These are phyloP conservation scores for Hevea brasiliensis DNA, from an alignment of 345 rosid genomes.

Conservation along the genomic window DNA sequence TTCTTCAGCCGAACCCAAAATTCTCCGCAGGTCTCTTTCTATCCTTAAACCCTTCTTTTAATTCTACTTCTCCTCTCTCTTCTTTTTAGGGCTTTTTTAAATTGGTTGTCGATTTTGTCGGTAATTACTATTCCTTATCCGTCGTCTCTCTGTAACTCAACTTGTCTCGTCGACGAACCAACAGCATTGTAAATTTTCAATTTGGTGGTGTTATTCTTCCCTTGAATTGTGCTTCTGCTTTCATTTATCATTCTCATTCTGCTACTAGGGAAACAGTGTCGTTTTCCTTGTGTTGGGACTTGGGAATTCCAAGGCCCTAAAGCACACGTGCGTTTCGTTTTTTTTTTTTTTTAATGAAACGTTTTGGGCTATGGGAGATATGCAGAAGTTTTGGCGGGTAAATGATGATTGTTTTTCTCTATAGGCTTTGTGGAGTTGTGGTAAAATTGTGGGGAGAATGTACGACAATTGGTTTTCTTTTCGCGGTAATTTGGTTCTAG, in stretches of 20 bases:
- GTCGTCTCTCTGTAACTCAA: background rate
- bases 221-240: background rate
- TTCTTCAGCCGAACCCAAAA: background rate
- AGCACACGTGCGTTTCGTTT: background rate
- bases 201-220: background rate
- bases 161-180: background rate
- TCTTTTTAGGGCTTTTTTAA: background rate
- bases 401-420: background rate
- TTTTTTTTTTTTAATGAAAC: background rate
- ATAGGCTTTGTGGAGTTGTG: background rate
- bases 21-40: background rate
- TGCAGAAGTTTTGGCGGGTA: conserved; percentile 4
- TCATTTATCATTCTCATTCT: background rate
- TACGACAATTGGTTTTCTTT: background rate
- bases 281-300: background rate
- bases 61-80: background rate
- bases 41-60: background rate
- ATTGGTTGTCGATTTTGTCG: background rate
- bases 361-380: background rate
- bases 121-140: background rate
- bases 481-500: background rate
- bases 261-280: background rate
- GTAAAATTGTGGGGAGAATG: background rate
- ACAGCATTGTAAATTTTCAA: background rate
- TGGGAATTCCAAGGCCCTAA: background rate